These are phyloP conservation scores for Neonectria neomacrospora DNA, from an alignment of 2,329 filamentous ascomycete genomes.

Conservation along the genomic window DNA sequence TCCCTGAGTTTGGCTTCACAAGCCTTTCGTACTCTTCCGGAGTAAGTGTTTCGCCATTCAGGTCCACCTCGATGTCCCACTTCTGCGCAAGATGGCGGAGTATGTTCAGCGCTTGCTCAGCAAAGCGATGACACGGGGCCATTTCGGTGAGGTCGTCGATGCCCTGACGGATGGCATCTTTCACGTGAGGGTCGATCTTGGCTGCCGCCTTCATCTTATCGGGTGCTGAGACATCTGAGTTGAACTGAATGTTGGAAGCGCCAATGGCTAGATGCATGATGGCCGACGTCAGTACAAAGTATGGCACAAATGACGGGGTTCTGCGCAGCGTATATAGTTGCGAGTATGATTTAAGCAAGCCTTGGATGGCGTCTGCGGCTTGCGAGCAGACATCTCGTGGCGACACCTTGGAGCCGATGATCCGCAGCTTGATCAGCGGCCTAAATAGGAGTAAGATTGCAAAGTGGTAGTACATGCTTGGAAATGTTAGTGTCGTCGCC, in stretches of 20 bases:
- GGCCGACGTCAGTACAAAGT: conserved; percentile 70
- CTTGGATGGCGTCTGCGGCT: conserved; percentile 69
- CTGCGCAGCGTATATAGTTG: conserved; percentile 68
- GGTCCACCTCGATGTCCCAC: conserved; percentile 66
- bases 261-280: conserved; percentile 70
- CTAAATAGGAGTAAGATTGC: conserved; percentile 79
- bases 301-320: conserved; percentile 70
- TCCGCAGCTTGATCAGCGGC: conserved; percentile 73
- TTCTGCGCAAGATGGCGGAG: conserved; percentile 67
- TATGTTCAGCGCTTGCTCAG: conserved; percentile 69
- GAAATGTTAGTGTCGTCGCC: conserved; percentile 17
- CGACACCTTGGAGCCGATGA: conserved; percentile 70
- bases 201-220: conserved; percentile 49
- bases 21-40: conserved; percentile 53
- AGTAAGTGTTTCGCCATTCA: conserved; percentile 47
- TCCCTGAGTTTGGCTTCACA: conserved; percentile 60
- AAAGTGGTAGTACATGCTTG: conserved; percentile 76
- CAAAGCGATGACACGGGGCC: conserved; percentile 70
- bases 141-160: conserved; percentile 70
- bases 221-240: conserved; percentile 29
- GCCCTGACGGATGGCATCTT: conserved; percentile 62
- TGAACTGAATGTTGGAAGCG: conserved; percentile 48
- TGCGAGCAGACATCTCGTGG: conserved; percentile 74
- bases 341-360: conserved; percentile 66
- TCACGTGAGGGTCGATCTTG: conserved; percentile 53